Evolutionary conservation across 495 filamentous ascomycete genomes (phyloP).

Genomic region (Letharia columbiana): DNA sequence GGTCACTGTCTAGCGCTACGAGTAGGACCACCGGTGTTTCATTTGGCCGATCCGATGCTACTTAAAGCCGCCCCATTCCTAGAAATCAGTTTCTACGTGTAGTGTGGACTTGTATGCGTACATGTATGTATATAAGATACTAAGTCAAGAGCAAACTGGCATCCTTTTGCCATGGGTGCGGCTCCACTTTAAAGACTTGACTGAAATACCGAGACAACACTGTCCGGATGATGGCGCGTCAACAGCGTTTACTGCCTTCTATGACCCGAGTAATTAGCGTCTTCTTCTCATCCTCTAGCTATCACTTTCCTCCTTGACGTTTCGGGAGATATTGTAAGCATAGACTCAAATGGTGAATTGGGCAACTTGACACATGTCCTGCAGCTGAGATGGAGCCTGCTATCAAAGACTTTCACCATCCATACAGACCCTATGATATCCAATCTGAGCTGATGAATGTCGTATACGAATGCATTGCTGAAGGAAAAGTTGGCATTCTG

Average conservation of each 20-base stretch:
- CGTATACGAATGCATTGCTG: constrained; percentile 72
- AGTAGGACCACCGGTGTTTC: too few species aligned
- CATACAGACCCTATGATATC: constrained; percentile 83
- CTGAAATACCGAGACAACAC: background rate
- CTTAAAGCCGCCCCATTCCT: too few species aligned
- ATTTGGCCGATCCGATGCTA: too few species aligned
- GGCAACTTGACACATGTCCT: background rate
- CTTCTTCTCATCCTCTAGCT: background rate
- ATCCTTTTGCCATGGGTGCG: background rate
- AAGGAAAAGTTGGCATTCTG: constrained; percentile 76
- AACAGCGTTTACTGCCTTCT: background rate
- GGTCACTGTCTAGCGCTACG: too few species aligned
- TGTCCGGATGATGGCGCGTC: background rate
- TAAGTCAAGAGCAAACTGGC: too few species aligned
- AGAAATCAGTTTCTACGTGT: background rate
- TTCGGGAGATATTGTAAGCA: background rate
- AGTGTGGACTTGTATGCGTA: too few species aligned
- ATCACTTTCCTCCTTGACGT: background rate
- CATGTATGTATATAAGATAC: too few species aligned
- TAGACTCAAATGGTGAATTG: background rate
- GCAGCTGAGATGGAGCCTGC: constrained; percentile 4
- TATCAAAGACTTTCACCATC: constrained; percentile 69
- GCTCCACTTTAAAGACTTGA: background rate
- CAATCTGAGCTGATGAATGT: constrained; percentile 85
- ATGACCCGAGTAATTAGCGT: background rate